phyloP scores from a whole-genome alignment of 495 filamentous ascomycete species.

The Trichoderma orchidacearum region DNA sequence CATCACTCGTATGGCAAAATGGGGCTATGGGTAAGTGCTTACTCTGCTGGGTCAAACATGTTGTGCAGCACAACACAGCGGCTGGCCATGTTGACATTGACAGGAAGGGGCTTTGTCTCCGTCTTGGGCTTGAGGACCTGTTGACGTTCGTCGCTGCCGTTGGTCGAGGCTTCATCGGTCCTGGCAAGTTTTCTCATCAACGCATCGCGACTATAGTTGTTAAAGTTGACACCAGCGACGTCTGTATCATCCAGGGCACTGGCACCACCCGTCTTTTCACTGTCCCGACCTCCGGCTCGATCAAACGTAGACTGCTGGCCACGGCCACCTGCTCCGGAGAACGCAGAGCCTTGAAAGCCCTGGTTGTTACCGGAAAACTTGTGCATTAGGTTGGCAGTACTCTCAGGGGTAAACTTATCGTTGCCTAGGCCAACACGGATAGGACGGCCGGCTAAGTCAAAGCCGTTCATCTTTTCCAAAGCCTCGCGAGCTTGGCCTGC shows the following conservation, averaged over 20 bases:
- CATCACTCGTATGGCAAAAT: neutral
- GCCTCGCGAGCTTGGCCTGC: conserved; percentile 85
- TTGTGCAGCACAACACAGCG: conserved; percentile 89
- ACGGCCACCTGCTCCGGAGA: conserved; percentile 83
- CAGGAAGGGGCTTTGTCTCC: conserved; percentile 65
- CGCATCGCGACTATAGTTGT: conserved; percentile 93
- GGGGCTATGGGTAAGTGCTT: conserved; percentile 28
- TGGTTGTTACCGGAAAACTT: conserved; percentile 53
- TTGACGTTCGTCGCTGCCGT: conserved; percentile 49
- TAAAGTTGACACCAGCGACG: conserved; percentile 97
- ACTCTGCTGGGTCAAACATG: conserved; percentile 90
- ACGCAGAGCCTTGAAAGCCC: conserved; percentile 85
- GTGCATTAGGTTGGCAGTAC: conserved; percentile 79
- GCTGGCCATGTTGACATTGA: conserved; percentile 85
- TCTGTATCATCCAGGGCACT: conserved; percentile 97
- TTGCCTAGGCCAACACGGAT: conserved; percentile 99
- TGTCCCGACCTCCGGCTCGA: conserved; percentile 80
- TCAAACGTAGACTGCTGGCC: conserved; percentile 86
- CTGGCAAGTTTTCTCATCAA: conserved; percentile 96
- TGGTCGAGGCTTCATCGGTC: conserved; percentile 72
- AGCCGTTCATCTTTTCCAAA: conserved; percentile 98
- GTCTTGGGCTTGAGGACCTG: conserved; percentile 66
- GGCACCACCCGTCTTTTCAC: conserved; percentile 81
- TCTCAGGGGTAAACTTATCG: conserved; percentile 99
- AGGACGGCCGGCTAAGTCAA: conserved; percentile 92